Evolutionary conservation across 1,284 basidiomycete species (phyloP), one percentile per base, ranked within the genome.

Genomic region (Ustilago nuda): DNA sequence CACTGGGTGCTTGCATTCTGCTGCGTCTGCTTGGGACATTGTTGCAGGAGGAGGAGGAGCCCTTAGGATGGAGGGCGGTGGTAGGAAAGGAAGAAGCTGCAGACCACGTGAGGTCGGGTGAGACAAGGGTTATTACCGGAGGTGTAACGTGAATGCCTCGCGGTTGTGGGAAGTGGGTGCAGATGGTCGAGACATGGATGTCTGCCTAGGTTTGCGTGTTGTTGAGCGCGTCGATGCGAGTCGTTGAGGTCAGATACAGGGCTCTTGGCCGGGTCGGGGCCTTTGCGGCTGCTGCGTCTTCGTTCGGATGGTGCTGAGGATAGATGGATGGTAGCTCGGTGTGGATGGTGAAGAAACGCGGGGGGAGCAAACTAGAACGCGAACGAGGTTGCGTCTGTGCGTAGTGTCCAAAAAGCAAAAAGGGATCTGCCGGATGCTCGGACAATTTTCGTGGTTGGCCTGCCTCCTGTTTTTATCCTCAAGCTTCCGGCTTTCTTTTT

Each of bases 1-100:
- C 78, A 96, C 92, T 56, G 93, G 93, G 87, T 99, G 95, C 58
- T 93, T 94, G 88, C 95, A 99, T 45, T 52, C 61, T 57, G 66
- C 61, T 57, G 66, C 56, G 35, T 63, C 48, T 35, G 19, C 43
- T 45, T 45, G 43, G 8, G 64, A 62, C 65, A 67, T 72, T 51
- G 37, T 55, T 58, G 27, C 48, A 8, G 59, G 3, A 27, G 23
- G 23, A 27, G 23, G 3, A 27, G 30, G 52, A 17, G 43, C n/a
- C 8, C 11, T 19, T 45, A 19, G n/a, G 36, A 8, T 13, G 8
- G 36, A 13, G 9, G 9, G 27, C 7, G 7, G 45, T 17, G 35
- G 37, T 8, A 2, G 50, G 27, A 32, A 12, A 2, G 23, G 3
- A 3, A 27, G 23, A 27, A 27, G 23, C 23, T 27, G 23, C 23